Conservation (phyloP, 164 flowering plant genomes). For the Vitis riparia region DNA sequence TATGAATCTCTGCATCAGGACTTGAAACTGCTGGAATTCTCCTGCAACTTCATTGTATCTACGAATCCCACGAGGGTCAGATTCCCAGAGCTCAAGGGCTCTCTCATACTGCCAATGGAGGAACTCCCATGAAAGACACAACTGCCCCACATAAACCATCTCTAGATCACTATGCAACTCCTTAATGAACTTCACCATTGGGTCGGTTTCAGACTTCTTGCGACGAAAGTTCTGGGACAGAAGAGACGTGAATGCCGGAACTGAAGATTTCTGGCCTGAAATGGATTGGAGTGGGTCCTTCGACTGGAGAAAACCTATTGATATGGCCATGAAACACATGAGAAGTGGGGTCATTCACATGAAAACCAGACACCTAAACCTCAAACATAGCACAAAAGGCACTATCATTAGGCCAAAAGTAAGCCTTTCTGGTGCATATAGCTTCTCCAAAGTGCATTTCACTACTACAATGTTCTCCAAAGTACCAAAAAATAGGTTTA, state of each 20-base stretch:
- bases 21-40: constrained; percentile 91
- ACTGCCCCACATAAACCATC: constrained; percentile 78
- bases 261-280: constrained; percentile 30
- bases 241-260: constrained; percentile 32
- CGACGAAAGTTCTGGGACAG: constrained; percentile 34
- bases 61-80: constrained; percentile 41
- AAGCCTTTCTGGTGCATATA: neutral
- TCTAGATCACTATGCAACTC: constrained; percentile 73
- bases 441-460: neutral
- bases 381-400: neutral
- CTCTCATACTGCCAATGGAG: constrained; percentile 78
- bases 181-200: constrained; percentile 41
- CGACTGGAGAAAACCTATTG: constrained; percentile 64
- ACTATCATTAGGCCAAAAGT: neutral
- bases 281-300: constrained; percentile 52
- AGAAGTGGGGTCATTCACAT: neutral
- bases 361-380: constrained; percentile 3
- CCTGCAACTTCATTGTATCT: constrained; percentile 63
- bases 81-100: constrained; percentile 55
- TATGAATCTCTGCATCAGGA: constrained; percentile 72
- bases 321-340: constrained; percentile 4
- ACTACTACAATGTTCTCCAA: too few relatives aligned
- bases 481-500: too few relatives aligned
- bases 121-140: constrained; percentile 93
- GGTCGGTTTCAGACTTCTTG: constrained; percentile 43